Conservation (phyloP, 805 yeast species). For the Cyberlindnera mississippiensis region DNA sequence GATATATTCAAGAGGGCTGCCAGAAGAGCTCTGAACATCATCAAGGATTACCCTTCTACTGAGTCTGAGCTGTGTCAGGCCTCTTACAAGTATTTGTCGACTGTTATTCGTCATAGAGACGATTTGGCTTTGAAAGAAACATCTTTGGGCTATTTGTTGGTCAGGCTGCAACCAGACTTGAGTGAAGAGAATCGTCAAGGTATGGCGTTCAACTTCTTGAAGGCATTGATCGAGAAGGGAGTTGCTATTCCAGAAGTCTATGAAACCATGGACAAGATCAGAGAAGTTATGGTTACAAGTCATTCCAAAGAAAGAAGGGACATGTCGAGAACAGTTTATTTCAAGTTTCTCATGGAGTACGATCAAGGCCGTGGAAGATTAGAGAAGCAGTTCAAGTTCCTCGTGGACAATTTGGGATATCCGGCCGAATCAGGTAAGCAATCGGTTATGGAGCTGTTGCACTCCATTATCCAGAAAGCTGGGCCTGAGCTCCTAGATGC, state of each 20-base stretch:
- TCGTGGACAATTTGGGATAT: slow-evolving; percentile 77
- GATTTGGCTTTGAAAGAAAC: slow-evolving; percentile 62
- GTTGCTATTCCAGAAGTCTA: slow-evolving; percentile 83
- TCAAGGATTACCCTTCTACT: slow-evolving; percentile 75
- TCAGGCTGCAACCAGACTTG: slow-evolving; percentile 76
- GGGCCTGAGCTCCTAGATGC: slow-evolving; percentile 54
- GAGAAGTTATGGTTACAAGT: slow-evolving; percentile 85
- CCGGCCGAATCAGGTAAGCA: slow-evolving; percentile 84
- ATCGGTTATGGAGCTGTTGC: slow-evolving; percentile 85
- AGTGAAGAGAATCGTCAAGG: slow-evolving; percentile 89
- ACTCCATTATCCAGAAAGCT: slow-evolving; percentile 63
- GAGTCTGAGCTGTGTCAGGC: slow-evolving; percentile 77
- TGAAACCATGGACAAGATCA: slow-evolving; percentile 77
- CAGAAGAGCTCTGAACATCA: slow-evolving; percentile 53
- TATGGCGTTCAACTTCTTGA: slow-evolving; percentile 78
- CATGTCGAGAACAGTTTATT: slow-evolving; percentile 77
- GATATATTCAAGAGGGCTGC: slow-evolving; percentile 57
- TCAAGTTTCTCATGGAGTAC: slow-evolving; percentile 85
- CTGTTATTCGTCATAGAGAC: slow-evolving; percentile 64
- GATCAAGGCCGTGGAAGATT: slow-evolving; percentile 88
- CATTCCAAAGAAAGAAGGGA: slow-evolving; percentile 80
- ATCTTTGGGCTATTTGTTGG: slow-evolving; percentile 69
- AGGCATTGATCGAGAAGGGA: slow-evolving; percentile 70
- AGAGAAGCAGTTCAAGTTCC: slow-evolving; percentile 75
- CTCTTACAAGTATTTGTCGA: slow-evolving; percentile 67